A percentile compares a stretch with the other conserved stretches of the same genome.
phyloP scores from a whole-genome alignment of 2,329 filamentous ascomycete species.

The Xylaria sp. region DNA sequence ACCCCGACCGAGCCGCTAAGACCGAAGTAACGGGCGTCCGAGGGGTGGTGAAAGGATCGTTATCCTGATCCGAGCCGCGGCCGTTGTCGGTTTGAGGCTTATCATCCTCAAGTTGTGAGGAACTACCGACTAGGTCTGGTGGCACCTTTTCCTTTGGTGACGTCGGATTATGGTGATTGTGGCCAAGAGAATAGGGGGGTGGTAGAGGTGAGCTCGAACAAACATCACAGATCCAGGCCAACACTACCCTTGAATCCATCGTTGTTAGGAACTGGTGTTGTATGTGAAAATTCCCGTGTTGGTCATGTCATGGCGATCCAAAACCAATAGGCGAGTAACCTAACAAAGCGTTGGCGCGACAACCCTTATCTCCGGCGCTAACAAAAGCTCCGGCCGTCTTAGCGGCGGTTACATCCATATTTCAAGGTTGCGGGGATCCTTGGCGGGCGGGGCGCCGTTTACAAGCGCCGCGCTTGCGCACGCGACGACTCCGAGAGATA shows the following conservation, averaged over 20 bases:
- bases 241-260: slow-evolving; percentile 5
- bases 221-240: background rate
- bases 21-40: background rate
- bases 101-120: background rate
- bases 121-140: background rate
- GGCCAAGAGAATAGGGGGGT: background rate
- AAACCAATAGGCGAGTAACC: background rate
- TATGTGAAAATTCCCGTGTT: background rate
- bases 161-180: background rate
- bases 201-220: slow-evolving; percentile 4
- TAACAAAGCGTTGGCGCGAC: background rate
- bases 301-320: background rate
- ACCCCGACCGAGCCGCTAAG: background rate
- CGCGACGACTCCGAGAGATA: too few relatives aligned
- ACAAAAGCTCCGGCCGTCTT: too few relatives aligned
- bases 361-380: background rate
- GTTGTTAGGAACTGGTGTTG: background rate
- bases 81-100: background rate
- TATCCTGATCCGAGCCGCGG: background rate
- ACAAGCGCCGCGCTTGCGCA: too few relatives aligned
- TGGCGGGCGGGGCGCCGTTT: too few relatives aligned
- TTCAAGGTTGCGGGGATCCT: too few relatives aligned
- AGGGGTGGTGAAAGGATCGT: background rate
- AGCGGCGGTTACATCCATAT: too few relatives aligned
- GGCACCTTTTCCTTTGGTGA: background rate